Evolutionary conservation across 805 yeast genomes (phyloP), one percentile per base, ranked within the genome.

Genomic region (Metschnikowia cerradonensis): DNA sequence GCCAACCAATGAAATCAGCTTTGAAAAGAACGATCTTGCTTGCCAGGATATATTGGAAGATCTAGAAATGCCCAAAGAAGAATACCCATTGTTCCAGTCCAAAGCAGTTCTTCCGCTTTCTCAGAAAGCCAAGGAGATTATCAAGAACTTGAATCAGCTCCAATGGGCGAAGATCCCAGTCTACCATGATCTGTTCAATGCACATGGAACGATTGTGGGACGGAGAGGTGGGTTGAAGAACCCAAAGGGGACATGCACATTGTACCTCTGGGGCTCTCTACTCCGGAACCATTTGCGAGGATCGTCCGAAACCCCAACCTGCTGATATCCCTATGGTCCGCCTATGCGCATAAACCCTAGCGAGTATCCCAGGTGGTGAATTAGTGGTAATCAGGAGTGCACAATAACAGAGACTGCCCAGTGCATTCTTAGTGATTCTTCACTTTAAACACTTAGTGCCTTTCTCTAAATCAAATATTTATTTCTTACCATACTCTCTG

Each of bases 151-250:
- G 62, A 87, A 88, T 65, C 59, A 66, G 19, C 64, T 92, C 22
- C 74, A 77, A 2, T 91, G 97, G 96, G 71, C 80, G 45, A 89
- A 91, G 62, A 77, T 88, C 40, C 87, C 94, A 0, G 84, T 86
- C 1, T 82, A 80, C 57, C 74, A 91, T 43, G 84, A 82, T 54
- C 77, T 85, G 15, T 72, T 86, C 61, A 90, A 90, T 65, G 83
- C 97, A 0, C 98, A 91, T 62, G 96, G 87, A 52, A 88, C 87
- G 3, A 88, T 92, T 48, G 87, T 90, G 15, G 89, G 92, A 15
- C 76, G 98, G 55, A 75, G 83, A 50, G 90, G 90, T 0, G 68
- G 81, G 2, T 63, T 67, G 33, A 72, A 71, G 20, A 75, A 78
- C 45, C 75, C 82, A 0, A 71, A 75, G 20, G 86, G 86, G 0